phyloP scores from a whole-genome alignment of 306 rosid species.

The Malus sieversii region DNA sequence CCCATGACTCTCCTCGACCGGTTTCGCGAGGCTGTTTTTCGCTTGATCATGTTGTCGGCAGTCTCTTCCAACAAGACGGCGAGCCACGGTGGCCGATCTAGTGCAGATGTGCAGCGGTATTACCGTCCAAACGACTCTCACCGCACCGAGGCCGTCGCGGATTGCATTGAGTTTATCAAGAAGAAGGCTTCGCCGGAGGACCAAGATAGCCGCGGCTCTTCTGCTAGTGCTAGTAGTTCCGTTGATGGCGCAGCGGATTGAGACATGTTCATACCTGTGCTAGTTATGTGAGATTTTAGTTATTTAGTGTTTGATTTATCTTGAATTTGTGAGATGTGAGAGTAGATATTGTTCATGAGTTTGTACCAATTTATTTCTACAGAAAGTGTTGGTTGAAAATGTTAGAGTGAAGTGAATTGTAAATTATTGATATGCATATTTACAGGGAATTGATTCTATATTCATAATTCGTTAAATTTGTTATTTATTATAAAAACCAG shows the following conservation, averaged over 20 bases:
- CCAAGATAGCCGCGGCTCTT: conserved; percentile 16
- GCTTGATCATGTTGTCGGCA: conserved; percentile 77
- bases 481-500: too few relatives aligned
- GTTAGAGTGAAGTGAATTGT: conserved; percentile 1
- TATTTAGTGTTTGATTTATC: neutral
- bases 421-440: conserved; percentile 1
- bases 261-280: conserved; percentile 20
- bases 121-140: conserved; percentile 35
- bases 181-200: conserved; percentile 39
- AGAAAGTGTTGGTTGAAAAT: neutral
- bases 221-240: conserved; percentile 17
- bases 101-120: conserved; percentile 14
- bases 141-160: conserved; percentile 78
- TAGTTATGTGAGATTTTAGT: conserved; percentile 15
- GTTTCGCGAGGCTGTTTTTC: conserved; percentile 73
- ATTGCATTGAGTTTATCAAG: conserved; percentile 89
- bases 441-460: neutral
- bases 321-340: neutral
- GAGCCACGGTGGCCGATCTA: neutral
- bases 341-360: neutral
- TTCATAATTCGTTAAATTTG: neutral
- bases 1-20: conserved; percentile 67
- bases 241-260: neutral
- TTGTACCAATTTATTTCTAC: neutral
- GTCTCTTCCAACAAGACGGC: conserved; percentile 46